A percentile compares a stretch with the other conserved stretches of the same genome.
phyloP scores from a whole-genome alignment of 2,329 filamentous ascomycete genomes.

The Alternaria sp. region DNA sequence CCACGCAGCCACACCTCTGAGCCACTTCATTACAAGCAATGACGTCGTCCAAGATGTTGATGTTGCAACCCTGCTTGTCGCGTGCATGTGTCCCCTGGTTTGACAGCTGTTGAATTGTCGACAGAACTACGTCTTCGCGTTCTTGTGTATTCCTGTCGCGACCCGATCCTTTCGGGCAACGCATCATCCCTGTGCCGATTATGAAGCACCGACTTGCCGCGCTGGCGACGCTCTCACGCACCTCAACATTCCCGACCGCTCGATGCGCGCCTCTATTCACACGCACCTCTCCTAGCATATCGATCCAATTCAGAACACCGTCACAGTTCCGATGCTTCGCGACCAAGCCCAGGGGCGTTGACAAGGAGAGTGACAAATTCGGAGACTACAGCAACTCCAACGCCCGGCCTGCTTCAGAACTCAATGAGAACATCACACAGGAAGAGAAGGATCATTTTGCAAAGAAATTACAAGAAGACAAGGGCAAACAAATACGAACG shows the following conservation, averaged over 20 bases:
- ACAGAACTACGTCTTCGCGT: slow-evolving; percentile 9
- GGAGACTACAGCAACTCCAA: slow-evolving; percentile 45
- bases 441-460: slow-evolving; percentile 59
- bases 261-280: slow-evolving; percentile 17
- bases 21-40: slow-evolving; percentile 16
- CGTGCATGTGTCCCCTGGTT: slow-evolving; percentile 7
- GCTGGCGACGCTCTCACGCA: slow-evolving; percentile 31
- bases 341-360: slow-evolving; percentile 2
- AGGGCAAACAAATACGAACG: slow-evolving; percentile 66
- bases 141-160: background rate
- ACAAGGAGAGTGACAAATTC: slow-evolving; percentile 23
- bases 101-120: slow-evolving; percentile 2
- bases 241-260: slow-evolving; percentile 22
- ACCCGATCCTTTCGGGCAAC: background rate
- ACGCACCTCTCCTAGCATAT: slow-evolving; percentile 8
- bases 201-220: slow-evolving; percentile 47
- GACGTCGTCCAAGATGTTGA: slow-evolving; percentile 12
- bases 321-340: slow-evolving; percentile 11
- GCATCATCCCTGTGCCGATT: slow-evolving; percentile 5
- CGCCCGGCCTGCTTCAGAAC: slow-evolving; percentile 49
- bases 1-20: slow-evolving; percentile 16
- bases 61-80: slow-evolving; percentile 16
- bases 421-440: slow-evolving; percentile 56
- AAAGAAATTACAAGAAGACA: slow-evolving; percentile 55
- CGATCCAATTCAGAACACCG: background rate